phyloP scores from a whole-genome alignment of 2,329 filamentous ascomycete genomes.

The Simplicillium sp. region DNA sequence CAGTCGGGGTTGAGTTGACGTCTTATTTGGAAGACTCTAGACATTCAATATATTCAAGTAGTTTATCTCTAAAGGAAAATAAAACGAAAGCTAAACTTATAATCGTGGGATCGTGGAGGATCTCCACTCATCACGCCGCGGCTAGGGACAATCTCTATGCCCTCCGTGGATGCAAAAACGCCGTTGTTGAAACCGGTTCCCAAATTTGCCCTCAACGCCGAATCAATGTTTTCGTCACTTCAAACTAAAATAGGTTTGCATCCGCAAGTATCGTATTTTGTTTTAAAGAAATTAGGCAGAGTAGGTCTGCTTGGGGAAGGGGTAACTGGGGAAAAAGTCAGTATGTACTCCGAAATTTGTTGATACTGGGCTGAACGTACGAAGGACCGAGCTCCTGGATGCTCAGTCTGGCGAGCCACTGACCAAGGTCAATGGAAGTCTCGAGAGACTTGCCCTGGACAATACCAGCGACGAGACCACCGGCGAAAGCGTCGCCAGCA shows the following conservation, averaged over 20 bases:
- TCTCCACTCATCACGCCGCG: conserved; percentile 22
- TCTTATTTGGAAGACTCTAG: too few species aligned
- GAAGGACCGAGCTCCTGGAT: conserved; percentile 93
- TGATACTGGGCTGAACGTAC: conserved; percentile 47
- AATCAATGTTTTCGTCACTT: conserved; percentile 8
- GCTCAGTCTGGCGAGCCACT: conserved; percentile 91
- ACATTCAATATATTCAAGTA: too few species aligned
- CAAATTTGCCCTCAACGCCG: conserved; percentile 31
- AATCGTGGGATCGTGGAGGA: conserved; percentile 31
- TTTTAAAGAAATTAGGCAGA: conserved; percentile 22
- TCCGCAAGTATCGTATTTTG: background rate
- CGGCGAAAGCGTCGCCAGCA: conserved; percentile 93
- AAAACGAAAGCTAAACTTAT: conserved; percentile 8
- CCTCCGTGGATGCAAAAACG: conserved; percentile 27
- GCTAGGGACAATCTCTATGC: conserved; percentile 4
- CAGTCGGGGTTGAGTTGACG: too few species aligned
- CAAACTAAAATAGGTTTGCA: conserved; percentile 3
- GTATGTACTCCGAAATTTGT: conserved; percentile 2
- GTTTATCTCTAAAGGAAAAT: background rate
- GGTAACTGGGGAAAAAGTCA: conserved; percentile 46
- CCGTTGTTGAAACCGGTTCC: conserved; percentile 48
- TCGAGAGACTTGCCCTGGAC: conserved; percentile 75
- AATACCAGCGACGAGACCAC: conserved; percentile 83
- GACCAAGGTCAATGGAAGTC: conserved; percentile 78
- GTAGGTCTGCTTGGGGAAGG: conserved; percentile 75